A percentile compares a stretch with the other conserved stretches of the same genome.
phyloP scores from a whole-genome alignment of 2,329 filamentous ascomycete species.

The Akanthomyces muscarius region DNA sequence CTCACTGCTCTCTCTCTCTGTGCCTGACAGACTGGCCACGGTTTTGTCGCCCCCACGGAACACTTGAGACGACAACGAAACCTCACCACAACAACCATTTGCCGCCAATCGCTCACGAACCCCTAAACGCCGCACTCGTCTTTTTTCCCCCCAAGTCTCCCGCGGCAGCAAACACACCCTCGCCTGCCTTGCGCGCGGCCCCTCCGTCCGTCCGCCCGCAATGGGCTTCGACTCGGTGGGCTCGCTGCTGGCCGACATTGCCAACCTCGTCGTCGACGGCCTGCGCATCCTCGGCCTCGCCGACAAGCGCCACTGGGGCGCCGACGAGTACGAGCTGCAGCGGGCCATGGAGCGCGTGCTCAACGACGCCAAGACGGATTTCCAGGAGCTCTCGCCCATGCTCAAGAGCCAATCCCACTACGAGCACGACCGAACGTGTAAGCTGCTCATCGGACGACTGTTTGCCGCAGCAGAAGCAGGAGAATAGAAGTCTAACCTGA shows the following conservation, averaged over 20 bases:
- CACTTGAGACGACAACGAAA: not conserved
- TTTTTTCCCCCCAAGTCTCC: not conserved
- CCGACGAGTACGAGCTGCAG: slow-evolving; percentile 57
- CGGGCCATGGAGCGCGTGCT: slow-evolving; percentile 52
- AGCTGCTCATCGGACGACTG: slow-evolving; percentile 24
- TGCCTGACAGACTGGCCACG: not conserved
- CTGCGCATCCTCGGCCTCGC: slow-evolving; percentile 52
- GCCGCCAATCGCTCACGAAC: not conserved
- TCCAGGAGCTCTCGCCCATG: slow-evolving; percentile 52
- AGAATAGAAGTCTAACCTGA: not conserved
- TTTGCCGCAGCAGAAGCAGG: not conserved
- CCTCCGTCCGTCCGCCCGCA: not conserved
- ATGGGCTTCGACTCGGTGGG: slow-evolving; percentile 46
- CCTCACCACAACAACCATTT: no score
- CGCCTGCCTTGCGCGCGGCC: not conserved
- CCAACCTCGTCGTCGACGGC: slow-evolving; percentile 48
- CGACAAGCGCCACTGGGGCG: slow-evolving; percentile 56
- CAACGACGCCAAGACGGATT: slow-evolving; percentile 57
- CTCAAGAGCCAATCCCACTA: slow-evolving; percentile 56
- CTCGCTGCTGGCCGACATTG: slow-evolving; percentile 55
- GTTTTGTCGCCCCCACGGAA: not conserved
- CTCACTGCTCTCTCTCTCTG: not conserved
- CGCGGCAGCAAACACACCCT: not conserved
- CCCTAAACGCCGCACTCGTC: not conserved
- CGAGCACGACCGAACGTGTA: slow-evolving; percentile 52